These are phyloP conservation scores for Plasmodium ovale DNA, from an alignment of 169 alveolate species.

Conservation along the genomic window DNA sequence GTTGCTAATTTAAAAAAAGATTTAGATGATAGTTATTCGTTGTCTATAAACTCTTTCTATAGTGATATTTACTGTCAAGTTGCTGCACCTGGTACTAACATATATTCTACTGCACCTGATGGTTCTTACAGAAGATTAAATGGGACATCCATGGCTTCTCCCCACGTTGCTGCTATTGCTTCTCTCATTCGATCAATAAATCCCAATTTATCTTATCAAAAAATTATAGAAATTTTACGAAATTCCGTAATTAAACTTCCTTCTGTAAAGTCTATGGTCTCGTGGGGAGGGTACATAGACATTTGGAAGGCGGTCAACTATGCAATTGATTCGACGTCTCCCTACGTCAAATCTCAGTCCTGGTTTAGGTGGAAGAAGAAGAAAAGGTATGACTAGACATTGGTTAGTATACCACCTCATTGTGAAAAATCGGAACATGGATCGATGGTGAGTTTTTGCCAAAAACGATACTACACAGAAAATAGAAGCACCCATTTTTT, in stretches of 20 bases:
- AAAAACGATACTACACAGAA: too few relatives aligned
- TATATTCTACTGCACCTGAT: conserved; percentile 77
- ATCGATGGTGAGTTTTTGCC: too few relatives aligned
- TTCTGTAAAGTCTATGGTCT: conserved; percentile 4
- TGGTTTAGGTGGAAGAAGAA: conserved; percentile 29
- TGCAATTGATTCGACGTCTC: conserved; percentile 17
- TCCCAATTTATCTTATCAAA: conserved; percentile 31
- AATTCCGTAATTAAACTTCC: conserved; percentile 14
- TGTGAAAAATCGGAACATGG: too few relatives aligned
- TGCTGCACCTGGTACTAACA: conserved; percentile 84
- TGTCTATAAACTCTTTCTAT: conserved; percentile 59
- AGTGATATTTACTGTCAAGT: conserved; percentile 70
- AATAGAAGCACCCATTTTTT: too few relatives aligned
- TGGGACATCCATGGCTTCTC: conserved; percentile 86
- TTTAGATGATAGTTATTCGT: conserved; percentile 1
- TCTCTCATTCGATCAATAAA: conserved; percentile 44
- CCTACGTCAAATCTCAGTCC: conserved; percentile 14
- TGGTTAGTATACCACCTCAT: too few relatives aligned
- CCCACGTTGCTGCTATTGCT: conserved; percentile 81
- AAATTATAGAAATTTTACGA: conserved; percentile 22
- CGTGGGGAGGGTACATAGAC: conserved; percentile 66
- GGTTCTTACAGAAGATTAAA: conserved; percentile 73
- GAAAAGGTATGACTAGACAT: neutral
- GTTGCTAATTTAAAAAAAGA: conserved; percentile 52
- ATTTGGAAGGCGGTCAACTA: conserved; percentile 17